Percentiles rank a stretch among this genome's conserved stretches.
Evolutionary conservation across 805 yeast genomes (phyloP).

Genomic region (Yamadazyma kitorensis): DNA sequence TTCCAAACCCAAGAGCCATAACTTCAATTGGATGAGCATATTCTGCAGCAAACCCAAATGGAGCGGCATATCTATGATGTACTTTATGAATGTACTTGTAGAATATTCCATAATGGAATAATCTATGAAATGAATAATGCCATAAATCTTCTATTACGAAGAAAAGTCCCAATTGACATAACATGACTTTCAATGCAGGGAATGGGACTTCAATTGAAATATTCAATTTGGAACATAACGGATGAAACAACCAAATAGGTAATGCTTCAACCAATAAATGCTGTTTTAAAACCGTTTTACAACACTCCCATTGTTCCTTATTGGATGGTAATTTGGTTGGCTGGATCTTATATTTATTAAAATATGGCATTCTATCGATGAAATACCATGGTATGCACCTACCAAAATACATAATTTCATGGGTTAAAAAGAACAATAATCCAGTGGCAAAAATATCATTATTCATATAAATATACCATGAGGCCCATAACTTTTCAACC

Average conservation of each 20-base stretch:
- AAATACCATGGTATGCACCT: slow-evolving; percentile 92
- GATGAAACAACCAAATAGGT: slow-evolving; percentile 97
- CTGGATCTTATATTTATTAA: slow-evolving; percentile 86
- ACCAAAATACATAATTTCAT: slow-evolving; percentile 88
- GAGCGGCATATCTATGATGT: slow-evolving; percentile 97
- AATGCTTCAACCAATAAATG: slow-evolving; percentile 93
- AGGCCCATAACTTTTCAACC: slow-evolving; percentile 80
- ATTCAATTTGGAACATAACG: slow-evolving; percentile 79
- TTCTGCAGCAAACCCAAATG: slow-evolving; percentile 96
- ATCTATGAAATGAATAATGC: slow-evolving; percentile 96
- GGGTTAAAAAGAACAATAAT: slow-evolving; percentile 72
- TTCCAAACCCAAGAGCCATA: slow-evolving; percentile 86
- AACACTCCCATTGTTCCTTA: slow-evolving; percentile 90
- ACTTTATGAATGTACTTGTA: slow-evolving; percentile 94
- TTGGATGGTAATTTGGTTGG: slow-evolving; percentile 76
- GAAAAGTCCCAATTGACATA: slow-evolving; percentile 67
- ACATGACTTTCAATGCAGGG: slow-evolving; percentile 62
- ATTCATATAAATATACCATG: slow-evolving; percentile 79
- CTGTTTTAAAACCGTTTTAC: slow-evolving; percentile 76
- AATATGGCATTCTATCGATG: slow-evolving; percentile 80
- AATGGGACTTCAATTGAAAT: slow-evolving; percentile 80
- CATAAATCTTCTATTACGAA: slow-evolving; percentile 89
- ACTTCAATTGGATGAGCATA: slow-evolving; percentile 97
- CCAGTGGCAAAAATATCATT: slow-evolving; percentile 95
- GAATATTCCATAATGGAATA: slow-evolving; percentile 82